Evolutionary conservation across 2,329 filamentous ascomycete genomes (phyloP).

Genomic region (Samsoniella hepiali): DNA sequence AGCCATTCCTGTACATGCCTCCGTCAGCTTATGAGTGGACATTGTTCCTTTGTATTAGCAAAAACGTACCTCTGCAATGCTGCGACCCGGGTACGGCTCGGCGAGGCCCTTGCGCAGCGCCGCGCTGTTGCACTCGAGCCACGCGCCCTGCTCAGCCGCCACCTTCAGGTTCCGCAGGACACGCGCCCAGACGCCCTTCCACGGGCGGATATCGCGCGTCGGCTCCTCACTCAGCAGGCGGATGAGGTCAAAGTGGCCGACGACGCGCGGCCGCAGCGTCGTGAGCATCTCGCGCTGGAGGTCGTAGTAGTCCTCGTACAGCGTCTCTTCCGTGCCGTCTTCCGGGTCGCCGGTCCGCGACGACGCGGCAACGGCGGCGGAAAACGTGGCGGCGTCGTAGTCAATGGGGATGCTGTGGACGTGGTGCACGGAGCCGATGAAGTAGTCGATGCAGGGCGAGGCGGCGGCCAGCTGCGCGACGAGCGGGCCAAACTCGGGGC

Average conservation of each 20-base stretch:
- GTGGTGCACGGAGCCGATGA: constrained; percentile 91
- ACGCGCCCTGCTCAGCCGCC: constrained; percentile 69
- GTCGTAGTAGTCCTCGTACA: constrained; percentile 86
- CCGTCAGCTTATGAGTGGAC: neutral
- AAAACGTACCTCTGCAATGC: constrained; percentile 67
- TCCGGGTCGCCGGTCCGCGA: constrained; percentile 13
- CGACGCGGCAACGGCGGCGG: constrained; percentile 38
- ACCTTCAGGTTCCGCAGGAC: constrained; percentile 71
- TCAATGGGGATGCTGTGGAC: constrained; percentile 85
- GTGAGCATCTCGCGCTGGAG: constrained; percentile 77
- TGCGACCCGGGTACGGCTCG: constrained; percentile 81
- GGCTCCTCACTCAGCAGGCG: constrained; percentile 72
- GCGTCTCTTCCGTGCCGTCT: constrained; percentile 58
- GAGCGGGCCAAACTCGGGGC: constrained; percentile 56
- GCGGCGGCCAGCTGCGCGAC: constrained; percentile 59
- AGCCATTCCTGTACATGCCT: constrained; percentile 60
- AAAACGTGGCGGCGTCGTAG: constrained; percentile 69
- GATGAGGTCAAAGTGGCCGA: constrained; percentile 94
- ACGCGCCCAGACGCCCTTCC: constrained; percentile 67
- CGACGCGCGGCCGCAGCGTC: constrained; percentile 67
- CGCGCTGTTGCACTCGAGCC: constrained; percentile 87
- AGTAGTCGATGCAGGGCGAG: constrained; percentile 70
- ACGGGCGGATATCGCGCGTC: constrained; percentile 55
- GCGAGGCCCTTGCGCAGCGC: constrained; percentile 83
- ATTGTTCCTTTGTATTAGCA: neutral